Base-by-base conservation (phyloP, 345 rosid genomes). In the Gossypium longicalyx region DNA sequence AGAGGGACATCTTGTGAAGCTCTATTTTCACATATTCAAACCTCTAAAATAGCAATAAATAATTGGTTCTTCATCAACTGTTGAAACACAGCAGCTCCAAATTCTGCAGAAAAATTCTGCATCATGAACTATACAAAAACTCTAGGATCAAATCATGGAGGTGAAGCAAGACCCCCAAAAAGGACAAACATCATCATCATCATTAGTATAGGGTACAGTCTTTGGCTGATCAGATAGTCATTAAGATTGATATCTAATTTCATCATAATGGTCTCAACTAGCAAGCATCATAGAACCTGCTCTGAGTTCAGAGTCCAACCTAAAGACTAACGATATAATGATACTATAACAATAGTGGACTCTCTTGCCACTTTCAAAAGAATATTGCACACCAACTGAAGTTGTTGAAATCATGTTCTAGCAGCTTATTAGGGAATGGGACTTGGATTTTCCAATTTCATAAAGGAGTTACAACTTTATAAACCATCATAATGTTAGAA, bases 391-490 rank as follows among this genome's bases (percentile, higher is more conserved):
- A 23, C 56, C 19, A 52, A 34, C 7, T 44, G 38, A 12, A 17
- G 52, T 57, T 29, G 16, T 53, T 44, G 17, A 54, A 47, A 43
- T 74, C 15, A 22, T 61, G 70, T 48, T 20, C 22, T 22, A 41
- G 58, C 70, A 67, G 38, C 54, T 72, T 45, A 48, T 58, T 19
- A 12, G 27, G 38, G 38, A 54, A 53, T 45, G 12, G 22, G 56
- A n/a, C 25, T 52, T 69, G 53, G 25, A 12, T 58, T 9, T 27
- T 12, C 58, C 12, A 61, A 16, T 60, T 69, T 73, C 34, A 29
- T 10, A 63, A 54, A 61, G 66, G 25, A 27, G 73, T 61, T 20
- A 56, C 61, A 56, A 47, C 58, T 66, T 66, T 65, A 63, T 25
- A 20, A 12, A 79, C 16, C 62, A 57, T 57, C 70, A 29, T 22